Conservation (phyloP, 305 asterid genomes). For the Fraxinus platypoda region DNA sequence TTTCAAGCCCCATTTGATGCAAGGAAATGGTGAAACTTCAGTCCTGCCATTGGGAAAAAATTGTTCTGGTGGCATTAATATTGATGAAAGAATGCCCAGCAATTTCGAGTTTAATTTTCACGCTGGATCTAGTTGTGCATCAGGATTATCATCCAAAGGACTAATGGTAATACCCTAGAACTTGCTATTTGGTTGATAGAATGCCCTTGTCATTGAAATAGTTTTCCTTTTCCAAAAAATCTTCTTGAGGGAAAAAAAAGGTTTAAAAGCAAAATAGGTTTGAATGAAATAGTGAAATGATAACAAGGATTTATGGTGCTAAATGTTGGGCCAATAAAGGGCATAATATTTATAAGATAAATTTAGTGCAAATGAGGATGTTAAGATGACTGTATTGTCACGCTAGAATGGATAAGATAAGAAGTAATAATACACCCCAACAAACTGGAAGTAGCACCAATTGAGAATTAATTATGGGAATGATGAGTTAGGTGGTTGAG, state of each 20-base stretch:
- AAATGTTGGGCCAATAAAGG: neutral
- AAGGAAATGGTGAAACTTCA: slow-evolving; percentile 50
- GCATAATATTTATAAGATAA: neutral
- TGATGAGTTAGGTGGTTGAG: neutral
- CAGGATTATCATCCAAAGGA: slow-evolving; percentile 53
- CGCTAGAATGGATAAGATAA: neutral
- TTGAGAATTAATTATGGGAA: neutral
- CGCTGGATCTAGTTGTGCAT: slow-evolving; percentile 51
- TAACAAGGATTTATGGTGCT: neutral
- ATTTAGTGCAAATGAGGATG: neutral
- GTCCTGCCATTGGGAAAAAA: slow-evolving; percentile 41
- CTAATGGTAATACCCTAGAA: slow-evolving; percentile 43
- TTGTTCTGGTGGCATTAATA: slow-evolving; percentile 33
- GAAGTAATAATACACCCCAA: neutral
- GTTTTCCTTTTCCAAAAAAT: neutral
- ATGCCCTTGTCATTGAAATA: neutral
- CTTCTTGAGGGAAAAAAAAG: neutral
- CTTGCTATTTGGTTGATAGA: slow-evolving; percentile 13
- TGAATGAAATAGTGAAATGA: neutral
- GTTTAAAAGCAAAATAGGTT: neutral
- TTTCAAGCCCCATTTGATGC: slow-evolving; percentile 69
- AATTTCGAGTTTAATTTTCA: slow-evolving; percentile 86
- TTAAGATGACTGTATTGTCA: neutral
- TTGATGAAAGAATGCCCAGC: slow-evolving; percentile 41
- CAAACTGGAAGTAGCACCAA: neutral